These are phyloP conservation scores for Rhizopus microsporus DNA, from an alignment of 371 early-diverging fungal species.

Conservation along the genomic window DNA sequence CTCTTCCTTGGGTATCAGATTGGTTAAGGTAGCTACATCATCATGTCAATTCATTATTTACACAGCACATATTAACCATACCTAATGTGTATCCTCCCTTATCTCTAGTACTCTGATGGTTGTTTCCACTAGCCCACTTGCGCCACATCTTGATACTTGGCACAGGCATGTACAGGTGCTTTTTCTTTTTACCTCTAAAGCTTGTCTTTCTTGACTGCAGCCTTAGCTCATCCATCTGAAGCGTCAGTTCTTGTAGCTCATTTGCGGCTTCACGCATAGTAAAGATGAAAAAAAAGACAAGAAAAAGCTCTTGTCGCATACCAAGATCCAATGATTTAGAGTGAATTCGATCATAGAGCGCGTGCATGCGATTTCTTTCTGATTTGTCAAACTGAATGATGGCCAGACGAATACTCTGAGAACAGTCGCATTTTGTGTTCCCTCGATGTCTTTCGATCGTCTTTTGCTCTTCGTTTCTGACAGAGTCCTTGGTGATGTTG, in stretches of 20 bases:
- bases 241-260: slow-evolving; percentile 50
- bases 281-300: slow-evolving; percentile 67
- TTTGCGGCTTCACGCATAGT: slow-evolving; percentile 62
- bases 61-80: slow-evolving; percentile 6
- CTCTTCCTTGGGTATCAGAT: slow-evolving; percentile 27
- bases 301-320: slow-evolving; percentile 59
- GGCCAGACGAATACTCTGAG: slow-evolving; percentile 30
- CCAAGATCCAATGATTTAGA: slow-evolving; percentile 48
- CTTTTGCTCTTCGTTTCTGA: slow-evolving; percentile 8
- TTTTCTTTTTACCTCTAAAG: slow-evolving; percentile 34
- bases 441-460: slow-evolving; percentile 18
- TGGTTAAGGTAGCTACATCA: slow-evolving; percentile 24
- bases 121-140: slow-evolving; percentile 49
- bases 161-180: slow-evolving; percentile 58
- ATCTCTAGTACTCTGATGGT: slow-evolving; percentile 45
- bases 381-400: slow-evolving; percentile 44
- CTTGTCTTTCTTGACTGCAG: slow-evolving; percentile 26
- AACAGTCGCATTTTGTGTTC: slow-evolving; percentile 30
- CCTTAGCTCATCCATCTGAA: slow-evolving; percentile 42
- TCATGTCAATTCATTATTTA: not conserved
- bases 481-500: slow-evolving; percentile 16
- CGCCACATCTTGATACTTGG: slow-evolving; percentile 57
- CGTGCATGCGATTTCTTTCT: slow-evolving; percentile 48
- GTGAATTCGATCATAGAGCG: slow-evolving; percentile 41
- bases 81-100: slow-evolving; percentile 45